Conservation (phyloP, 2,329 filamentous ascomycete species). For the Kalmusia sp. region DNA sequence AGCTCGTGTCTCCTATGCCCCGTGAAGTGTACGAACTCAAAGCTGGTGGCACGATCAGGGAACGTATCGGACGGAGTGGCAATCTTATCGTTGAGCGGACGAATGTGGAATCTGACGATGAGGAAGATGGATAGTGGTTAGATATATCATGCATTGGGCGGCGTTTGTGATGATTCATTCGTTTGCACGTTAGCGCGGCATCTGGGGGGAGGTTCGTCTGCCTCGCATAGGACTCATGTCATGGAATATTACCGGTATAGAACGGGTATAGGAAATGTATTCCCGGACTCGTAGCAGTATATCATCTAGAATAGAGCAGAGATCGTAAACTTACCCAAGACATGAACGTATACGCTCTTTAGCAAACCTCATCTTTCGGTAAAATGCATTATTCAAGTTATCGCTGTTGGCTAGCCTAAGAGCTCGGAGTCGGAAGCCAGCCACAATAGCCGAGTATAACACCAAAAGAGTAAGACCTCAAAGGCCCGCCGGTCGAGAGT, state of each 20-base stretch:
- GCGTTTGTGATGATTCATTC: slow-evolving; percentile 7
- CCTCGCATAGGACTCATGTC: background rate
- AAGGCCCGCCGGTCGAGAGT: too few species aligned
- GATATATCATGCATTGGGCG: slow-evolving; percentile 10
- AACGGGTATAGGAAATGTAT: too few species aligned
- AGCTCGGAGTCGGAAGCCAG: too few species aligned
- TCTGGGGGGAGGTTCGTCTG: background rate
- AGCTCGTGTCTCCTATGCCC: slow-evolving; percentile 84
- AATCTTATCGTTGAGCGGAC: slow-evolving; percentile 87
- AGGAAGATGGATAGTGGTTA: slow-evolving; percentile 41
- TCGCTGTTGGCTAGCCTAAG: too few species aligned
- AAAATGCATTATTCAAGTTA: too few species aligned
- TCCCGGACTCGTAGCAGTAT: too few species aligned
- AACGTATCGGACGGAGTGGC: slow-evolving; percentile 80
- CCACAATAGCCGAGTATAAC: too few species aligned
- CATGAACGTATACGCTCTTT: too few species aligned
- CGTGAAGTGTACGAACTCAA: slow-evolving; percentile 79
- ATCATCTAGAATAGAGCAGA: too few species aligned
- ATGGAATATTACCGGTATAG: background rate
- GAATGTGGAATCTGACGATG: slow-evolving; percentile 62
- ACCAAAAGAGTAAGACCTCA: too few species aligned
- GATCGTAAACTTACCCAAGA: too few species aligned
- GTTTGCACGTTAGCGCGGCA: slow-evolving; percentile 7
- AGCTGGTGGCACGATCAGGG: slow-evolving; percentile 68
- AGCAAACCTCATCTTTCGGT: too few species aligned